phyloP scores from a whole-genome alignment of 805 yeast species.

The Citeromyces nyonsensis region DNA sequence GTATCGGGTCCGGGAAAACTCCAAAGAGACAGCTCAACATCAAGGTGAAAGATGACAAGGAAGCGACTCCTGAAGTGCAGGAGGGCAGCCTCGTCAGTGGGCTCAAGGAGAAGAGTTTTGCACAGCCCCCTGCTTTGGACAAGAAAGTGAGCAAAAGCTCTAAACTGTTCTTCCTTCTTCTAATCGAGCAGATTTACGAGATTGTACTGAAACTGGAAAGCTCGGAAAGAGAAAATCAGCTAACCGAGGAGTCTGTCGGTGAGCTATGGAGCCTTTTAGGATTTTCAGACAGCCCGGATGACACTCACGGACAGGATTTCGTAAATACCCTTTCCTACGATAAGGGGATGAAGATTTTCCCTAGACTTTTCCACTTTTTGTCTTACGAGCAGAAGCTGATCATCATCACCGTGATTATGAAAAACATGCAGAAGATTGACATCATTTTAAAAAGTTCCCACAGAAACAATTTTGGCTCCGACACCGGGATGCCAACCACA shows the following conservation, averaged over 20 bases:
- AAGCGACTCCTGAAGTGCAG: conserved; percentile 4
- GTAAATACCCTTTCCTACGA: conserved; percentile 70
- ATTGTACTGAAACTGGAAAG: conserved; percentile 72
- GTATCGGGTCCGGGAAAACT: conserved; percentile 63
- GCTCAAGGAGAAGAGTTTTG: conserved; percentile 7
- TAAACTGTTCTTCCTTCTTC: conserved; percentile 41
- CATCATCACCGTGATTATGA: conserved; percentile 62
- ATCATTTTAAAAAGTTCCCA: conserved; percentile 72
- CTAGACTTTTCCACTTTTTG: conserved; percentile 76
- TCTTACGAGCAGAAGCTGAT: conserved; percentile 63
- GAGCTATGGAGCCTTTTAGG: conserved; percentile 63
- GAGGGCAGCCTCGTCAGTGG: conserved; percentile 15
- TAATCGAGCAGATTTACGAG: conserved; percentile 67
- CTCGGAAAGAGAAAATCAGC: conserved; percentile 39
- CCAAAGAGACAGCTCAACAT: conserved; percentile 79
- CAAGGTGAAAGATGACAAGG: conserved; percentile 23
- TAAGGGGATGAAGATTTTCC: conserved; percentile 80
- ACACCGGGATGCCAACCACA: conserved; percentile 34
- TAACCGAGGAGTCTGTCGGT: conserved; percentile 47
- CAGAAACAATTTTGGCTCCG: conserved; percentile 31
- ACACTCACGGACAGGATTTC: conserved; percentile 63
- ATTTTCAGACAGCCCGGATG: conserved; percentile 26
- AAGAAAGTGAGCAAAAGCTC: conserved; percentile 16
- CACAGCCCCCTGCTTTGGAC: conserved; percentile 10
- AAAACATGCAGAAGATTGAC: conserved; percentile 64